Evolutionary conservation across 2,329 filamentous ascomycete genomes (phyloP).

Genomic region (Pseudocercospora crystallina): DNA sequence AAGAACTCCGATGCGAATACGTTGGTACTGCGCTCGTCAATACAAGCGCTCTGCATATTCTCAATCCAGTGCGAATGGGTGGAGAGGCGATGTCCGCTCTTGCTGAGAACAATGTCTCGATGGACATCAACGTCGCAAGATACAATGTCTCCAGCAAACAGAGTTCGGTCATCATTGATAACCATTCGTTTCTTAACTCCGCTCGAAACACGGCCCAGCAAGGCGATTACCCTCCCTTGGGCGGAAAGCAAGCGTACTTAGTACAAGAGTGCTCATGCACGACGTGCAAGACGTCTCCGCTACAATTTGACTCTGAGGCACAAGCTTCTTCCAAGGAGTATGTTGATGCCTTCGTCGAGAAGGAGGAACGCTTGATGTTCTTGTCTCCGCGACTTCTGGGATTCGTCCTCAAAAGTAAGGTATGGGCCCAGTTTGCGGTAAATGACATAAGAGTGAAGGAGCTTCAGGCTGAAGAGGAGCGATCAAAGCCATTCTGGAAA

Average conservation of each 20-base stretch:
- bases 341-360: no score
- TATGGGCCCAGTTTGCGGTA: conserved; percentile 12
- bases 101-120: neutral
- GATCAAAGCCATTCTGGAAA: neutral
- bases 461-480: neutral
- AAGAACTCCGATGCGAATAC: conserved; percentile 2
- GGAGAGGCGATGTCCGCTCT: neutral
- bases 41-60: neutral
- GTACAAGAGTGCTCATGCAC: neutral
- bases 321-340: no score
- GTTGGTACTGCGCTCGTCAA: neutral
- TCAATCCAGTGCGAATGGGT: no score
- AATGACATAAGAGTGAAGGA: neutral
- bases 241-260: neutral
- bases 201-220: neutral
- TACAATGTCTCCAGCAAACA: neutral
- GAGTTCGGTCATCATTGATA: neutral
- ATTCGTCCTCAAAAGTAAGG: conserved; percentile 1
- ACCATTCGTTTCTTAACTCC: neutral
- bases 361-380: conserved; percentile 4
- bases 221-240: neutral
- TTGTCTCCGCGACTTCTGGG: conserved; percentile 9
- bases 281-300: no score
- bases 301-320: no score
- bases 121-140: neutral